Base-by-base conservation (phyloP, 2,329 filamentous ascomycete species). In the Fusarium dimerum region DNA sequence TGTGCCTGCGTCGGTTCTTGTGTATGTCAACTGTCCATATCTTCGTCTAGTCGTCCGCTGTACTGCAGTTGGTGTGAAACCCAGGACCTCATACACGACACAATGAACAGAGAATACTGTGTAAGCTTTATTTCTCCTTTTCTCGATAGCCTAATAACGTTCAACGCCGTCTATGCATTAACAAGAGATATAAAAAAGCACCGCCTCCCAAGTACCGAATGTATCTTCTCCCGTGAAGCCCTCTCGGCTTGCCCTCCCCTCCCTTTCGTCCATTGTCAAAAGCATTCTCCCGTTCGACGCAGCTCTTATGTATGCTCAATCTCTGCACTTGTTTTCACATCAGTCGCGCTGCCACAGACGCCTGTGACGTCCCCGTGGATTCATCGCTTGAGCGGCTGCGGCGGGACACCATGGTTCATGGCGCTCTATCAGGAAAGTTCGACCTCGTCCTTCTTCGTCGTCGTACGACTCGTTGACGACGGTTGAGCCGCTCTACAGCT, bases 401-500 rank as follows among this genome's bases (percentile, higher is more conserved):
- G 10, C 13, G 32, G 32, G 32, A 15, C 32, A 36, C 10, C 10
- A 15, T 36, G 32, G 32, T 15, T 36, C 32, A 36, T 36, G 32
- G 4, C 32, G 32, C 32, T 36, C 32, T 36, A 10, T 36, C 32
- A 36, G 13, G 9, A 36, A 36, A 5, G 32, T 36, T 5, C 32
- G 32, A 36, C 32, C 13, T 36, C 13, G 32, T 36, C 32, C 32
- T 36, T 36, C 32, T 36, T 36, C 32, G 32, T 34, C 16, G 30
- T 36, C 32, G 32, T 10, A 36, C 32, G 32, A 36, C 32, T 36
- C 32, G 11, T 36, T 36, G 32, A 36, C 45, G 32, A 18, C 18
- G 44, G 53, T 50, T 49, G 45, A n/a, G 58, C 59, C 60, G 40
- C 50, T 51, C 66, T 74, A 74, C 62, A 84, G 76, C 69, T 83